A percentile compares a stretch with the other conserved stretches of the same genome.
phyloP scores from a whole-genome alignment of 192 early-diverging fungal genomes.

The Kappamyces sp. region DNA sequence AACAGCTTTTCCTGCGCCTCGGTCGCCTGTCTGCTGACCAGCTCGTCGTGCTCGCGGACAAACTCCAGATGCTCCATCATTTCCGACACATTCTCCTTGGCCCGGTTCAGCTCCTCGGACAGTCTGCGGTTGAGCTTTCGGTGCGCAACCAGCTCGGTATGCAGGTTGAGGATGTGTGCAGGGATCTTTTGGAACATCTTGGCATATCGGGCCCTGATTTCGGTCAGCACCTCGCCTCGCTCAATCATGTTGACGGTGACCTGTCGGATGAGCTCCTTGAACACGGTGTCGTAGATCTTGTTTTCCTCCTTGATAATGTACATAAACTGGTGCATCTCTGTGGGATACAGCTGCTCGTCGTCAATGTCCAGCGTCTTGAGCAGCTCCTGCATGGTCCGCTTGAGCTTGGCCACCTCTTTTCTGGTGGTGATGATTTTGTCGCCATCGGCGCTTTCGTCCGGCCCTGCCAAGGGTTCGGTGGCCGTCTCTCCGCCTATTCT shows the following conservation, averaged over 20 bases:
- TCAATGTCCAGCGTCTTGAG: constrained; percentile 41
- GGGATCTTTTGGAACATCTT: constrained; percentile 58
- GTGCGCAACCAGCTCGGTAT: constrained; percentile 53
- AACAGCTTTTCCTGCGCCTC: constrained; percentile 51
- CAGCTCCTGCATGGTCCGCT: constrained; percentile 47
- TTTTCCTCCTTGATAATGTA: constrained; percentile 53
- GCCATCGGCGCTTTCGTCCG: background rate
- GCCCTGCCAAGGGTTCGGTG: background rate
- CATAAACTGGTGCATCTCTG: constrained; percentile 56
- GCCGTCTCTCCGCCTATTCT: background rate
- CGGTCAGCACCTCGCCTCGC: constrained; percentile 51
- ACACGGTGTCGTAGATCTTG: constrained; percentile 56
- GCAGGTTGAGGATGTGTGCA: constrained; percentile 45
- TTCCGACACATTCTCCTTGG: constrained; percentile 40
- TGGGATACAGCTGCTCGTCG: constrained; percentile 44
- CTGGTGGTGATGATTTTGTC: constrained; percentile 26
- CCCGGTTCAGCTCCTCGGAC: constrained; percentile 43
- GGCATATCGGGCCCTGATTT: constrained; percentile 49
- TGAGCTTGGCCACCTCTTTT: constrained; percentile 52
- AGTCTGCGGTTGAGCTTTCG: constrained; percentile 47
- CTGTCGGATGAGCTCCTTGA: constrained; percentile 51
- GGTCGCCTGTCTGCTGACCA: constrained; percentile 46
- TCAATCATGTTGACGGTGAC: constrained; percentile 58
- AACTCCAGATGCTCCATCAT: constrained; percentile 42
- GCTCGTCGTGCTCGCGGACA: constrained; percentile 46